Percentiles rank a stretch among this genome's conserved stretches.
Evolutionary conservation across 371 early-diverging fungal genomes (phyloP).

Genomic region (Mortierella sp.): DNA sequence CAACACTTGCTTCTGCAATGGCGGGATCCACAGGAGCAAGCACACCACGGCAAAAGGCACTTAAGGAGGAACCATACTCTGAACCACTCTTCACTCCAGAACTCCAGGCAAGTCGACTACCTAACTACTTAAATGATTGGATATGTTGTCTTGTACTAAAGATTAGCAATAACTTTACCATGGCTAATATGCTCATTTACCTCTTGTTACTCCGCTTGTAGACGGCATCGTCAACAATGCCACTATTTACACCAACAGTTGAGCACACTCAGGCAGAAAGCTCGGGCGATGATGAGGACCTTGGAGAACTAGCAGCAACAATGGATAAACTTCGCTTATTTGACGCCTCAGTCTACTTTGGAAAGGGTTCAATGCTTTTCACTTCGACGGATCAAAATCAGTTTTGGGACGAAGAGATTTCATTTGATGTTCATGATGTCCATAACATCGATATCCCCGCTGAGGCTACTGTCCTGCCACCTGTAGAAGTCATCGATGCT

Average conservation of each 20-base stretch:
- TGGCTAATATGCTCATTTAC: neutral
- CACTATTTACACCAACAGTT: slow-evolving; percentile 25
- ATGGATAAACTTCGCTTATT: slow-evolving; percentile 47
- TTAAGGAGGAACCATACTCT: slow-evolving; percentile 31
- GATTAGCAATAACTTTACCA: neutral
- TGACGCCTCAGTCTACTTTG: slow-evolving; percentile 47
- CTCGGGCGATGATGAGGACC: slow-evolving; percentile 30
- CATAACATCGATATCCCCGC: slow-evolving; percentile 32
- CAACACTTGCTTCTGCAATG: slow-evolving; percentile 11
- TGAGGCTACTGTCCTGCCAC: slow-evolving; percentile 36
- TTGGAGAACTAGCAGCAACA: slow-evolving; percentile 39
- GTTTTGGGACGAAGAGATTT: slow-evolving; percentile 53
- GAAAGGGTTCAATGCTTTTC: slow-evolving; percentile 52
- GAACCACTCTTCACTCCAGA: slow-evolving; percentile 40
- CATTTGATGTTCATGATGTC: slow-evolving; percentile 44
- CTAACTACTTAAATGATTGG: neutral
- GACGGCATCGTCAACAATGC: slow-evolving; percentile 32
- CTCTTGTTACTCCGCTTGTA: slow-evolving; percentile 7
- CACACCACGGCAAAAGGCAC: slow-evolving; percentile 20
- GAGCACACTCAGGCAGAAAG: slow-evolving; percentile 36
- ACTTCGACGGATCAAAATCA: slow-evolving; percentile 45
- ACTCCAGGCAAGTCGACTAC: slow-evolving; percentile 20
- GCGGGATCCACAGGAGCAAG: slow-evolving; percentile 9
- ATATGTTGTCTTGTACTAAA: too few relatives aligned
- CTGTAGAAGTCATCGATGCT: slow-evolving; percentile 41